Evolutionary conservation across 768 basidiomycete species (phyloP), one percentile per base, ranked within the genome.

Genomic region (Pulveroboletus sp.): DNA sequence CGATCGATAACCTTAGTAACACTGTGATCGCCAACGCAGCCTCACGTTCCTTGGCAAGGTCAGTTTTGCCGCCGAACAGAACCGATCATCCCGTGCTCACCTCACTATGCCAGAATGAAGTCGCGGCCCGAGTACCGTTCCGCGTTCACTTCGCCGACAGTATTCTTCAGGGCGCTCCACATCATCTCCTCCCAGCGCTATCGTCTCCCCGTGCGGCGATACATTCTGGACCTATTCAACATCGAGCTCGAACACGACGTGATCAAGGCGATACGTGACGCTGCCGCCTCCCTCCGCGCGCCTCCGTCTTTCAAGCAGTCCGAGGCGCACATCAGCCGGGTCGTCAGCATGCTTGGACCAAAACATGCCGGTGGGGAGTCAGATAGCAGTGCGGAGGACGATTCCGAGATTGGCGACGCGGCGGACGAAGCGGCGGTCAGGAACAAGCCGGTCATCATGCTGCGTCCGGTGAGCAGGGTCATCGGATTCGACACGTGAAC

Each of bases 1-100:
- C 91, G 5, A 89, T 99, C 43, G 87, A 93, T 59, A 97, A 97
- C 64, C 75, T 99, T 35, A 85, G 88, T 24, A 99, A 99, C 63
- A 91, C 93, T 17, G 93, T 98, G 43, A 89, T 98, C 50, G 93
- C 94, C 0, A 94, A 94, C 61, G 82, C 90, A 20, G 93, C 96
- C 1, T 98, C 96, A 20, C 81, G 92, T 39, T 86, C 91, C 16
- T 73, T 99, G 32, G 85, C 91, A 24, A 82, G 81, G 93, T 93
- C 61, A 55, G 78, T 67, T 17, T 34, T 39, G 47, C 46, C 36
- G 19, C 6, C 13, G 9, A 45, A 31, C 22, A 19, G 2, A 29
- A 29, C 6, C 12, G 20, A 6, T 26, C 12, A 9, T 30, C 10
- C 17, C 11, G 31, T 35, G 26, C 46, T 58, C 6, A 56, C 34